Evolutionary conservation across 2,329 filamentous ascomycete species (phyloP).

Genomic region (Didymellaceae sp.): DNA sequence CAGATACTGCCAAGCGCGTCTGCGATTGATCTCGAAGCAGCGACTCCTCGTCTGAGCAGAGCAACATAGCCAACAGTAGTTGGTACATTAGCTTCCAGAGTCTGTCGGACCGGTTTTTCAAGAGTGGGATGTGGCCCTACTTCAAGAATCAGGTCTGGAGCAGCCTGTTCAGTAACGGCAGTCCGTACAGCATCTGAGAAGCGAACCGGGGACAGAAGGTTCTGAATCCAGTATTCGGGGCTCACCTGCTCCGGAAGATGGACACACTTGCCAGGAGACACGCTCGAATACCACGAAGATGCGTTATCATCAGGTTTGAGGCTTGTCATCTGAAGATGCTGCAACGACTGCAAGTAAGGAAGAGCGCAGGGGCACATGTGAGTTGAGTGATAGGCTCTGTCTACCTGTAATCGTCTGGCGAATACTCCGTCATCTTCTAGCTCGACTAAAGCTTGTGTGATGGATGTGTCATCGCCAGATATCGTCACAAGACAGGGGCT

Average conservation of each 20-base stretch:
- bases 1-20: not conserved
- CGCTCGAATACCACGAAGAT: conserved; percentile 11
- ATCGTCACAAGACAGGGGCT: conserved; percentile 21
- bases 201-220: conserved; percentile 54
- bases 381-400: conserved; percentile 53
- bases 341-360: not conserved
- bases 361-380: conserved; percentile 12
- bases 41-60: not conserved
- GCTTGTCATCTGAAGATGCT: not conserved
- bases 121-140: conserved; percentile 56
- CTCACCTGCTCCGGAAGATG: not conserved
- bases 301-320: not conserved
- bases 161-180: conserved; percentile 20
- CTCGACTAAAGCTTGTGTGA: conserved; percentile 9
- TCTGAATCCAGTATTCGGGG: conserved; percentile 53
- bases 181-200: conserved; percentile 52
- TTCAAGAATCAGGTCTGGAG: conserved; percentile 48
- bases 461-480: conserved; percentile 20
- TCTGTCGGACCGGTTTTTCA: conserved; percentile 24
- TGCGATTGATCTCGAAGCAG: not conserved
- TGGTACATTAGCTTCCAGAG: not conserved
- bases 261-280: conserved; percentile 6
- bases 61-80: not conserved
- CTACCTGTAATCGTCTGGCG: conserved; percentile 36
- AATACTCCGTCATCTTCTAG: conserved; percentile 21